A percentile compares a stretch with the other conserved stretches of the same genome.
phyloP scores from a whole-genome alignment of 768 basidiomycete species.

The Lenzites betulinus region DNA sequence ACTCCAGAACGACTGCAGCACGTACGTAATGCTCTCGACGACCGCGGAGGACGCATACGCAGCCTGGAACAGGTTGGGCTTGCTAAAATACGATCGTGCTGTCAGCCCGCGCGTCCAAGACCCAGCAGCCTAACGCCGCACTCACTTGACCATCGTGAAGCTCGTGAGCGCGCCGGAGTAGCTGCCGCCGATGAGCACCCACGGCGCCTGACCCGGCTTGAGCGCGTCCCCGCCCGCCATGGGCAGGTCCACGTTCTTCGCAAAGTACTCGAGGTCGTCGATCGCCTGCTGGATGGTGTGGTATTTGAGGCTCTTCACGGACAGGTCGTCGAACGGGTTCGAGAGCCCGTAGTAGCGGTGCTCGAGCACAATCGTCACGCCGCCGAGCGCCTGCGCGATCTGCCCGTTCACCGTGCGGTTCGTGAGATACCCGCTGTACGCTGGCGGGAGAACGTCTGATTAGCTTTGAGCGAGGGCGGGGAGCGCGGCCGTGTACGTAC shows the following conservation, averaged over 20 bases:
- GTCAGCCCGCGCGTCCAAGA: too few species aligned
- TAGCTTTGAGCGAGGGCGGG: not conserved
- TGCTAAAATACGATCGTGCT: slow-evolving; percentile 34
- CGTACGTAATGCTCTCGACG: slow-evolving; percentile 50
- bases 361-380: slow-evolving; percentile 62
- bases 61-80: slow-evolving; percentile 57
- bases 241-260: slow-evolving; percentile 62
- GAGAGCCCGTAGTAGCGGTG: slow-evolving; percentile 76
- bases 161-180: slow-evolving; percentile 51
- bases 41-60: slow-evolving; percentile 65
- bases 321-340: slow-evolving; percentile 67
- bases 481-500: slow-evolving; percentile 25
- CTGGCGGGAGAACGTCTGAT: slow-evolving; percentile 8
- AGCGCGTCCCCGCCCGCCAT: slow-evolving; percentile 60
- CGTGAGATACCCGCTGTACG: slow-evolving; percentile 55
- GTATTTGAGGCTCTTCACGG: slow-evolving; percentile 51
- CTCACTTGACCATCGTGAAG: slow-evolving; percentile 66
- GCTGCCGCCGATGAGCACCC: slow-evolving; percentile 45
- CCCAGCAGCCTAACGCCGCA: not conserved
- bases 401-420: slow-evolving; percentile 62
- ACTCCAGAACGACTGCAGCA: not conserved
- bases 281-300: slow-evolving; percentile 75
- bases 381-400: slow-evolving; percentile 65
- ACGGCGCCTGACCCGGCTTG: slow-evolving; percentile 48
- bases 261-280: slow-evolving; percentile 69